phyloP scores from a whole-genome alignment of 2,329 filamentous ascomycete species.

The Tolypocladium ovalisporum region DNA sequence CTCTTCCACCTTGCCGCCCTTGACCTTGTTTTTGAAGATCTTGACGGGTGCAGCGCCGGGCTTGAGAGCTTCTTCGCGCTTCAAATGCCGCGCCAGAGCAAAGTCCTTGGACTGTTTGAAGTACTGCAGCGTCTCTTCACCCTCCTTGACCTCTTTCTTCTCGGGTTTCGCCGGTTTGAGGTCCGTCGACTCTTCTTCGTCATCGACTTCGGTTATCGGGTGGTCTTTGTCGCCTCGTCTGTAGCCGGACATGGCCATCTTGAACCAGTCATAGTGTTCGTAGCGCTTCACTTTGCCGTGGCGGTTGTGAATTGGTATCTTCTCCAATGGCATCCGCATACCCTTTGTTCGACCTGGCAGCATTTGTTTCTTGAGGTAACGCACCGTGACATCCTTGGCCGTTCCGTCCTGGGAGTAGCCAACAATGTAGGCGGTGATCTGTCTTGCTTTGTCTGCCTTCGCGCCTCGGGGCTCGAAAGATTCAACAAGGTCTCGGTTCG shows the following conservation, averaged over 20 bases:
- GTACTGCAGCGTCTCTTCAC: conserved; percentile 74
- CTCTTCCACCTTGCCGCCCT: conserved; percentile 60
- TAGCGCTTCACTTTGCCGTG: conserved; percentile 68
- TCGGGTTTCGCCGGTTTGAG: conserved; percentile 62
- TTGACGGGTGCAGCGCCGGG: conserved; percentile 59
- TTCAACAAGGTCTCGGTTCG: conserved; percentile 59
- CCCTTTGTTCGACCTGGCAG: conserved; percentile 88
- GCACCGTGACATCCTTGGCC: conserved; percentile 87
- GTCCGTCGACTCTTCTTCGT: conserved; percentile 68
- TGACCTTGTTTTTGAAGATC: conserved; percentile 63
- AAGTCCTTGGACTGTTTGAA: conserved; percentile 82
- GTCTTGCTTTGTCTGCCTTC: conserved; percentile 75
- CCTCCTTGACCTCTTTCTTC: conserved; percentile 62
- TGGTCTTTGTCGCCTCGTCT: conserved; percentile 32
- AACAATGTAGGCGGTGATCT: conserved; percentile 82
- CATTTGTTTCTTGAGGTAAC: conserved; percentile 73
- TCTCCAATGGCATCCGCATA: conserved; percentile 65
- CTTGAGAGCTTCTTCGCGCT: conserved; percentile 80
- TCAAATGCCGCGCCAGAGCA: conserved; percentile 74
- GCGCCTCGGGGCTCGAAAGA: conserved; percentile 73
- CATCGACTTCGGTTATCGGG: conserved; percentile 60
- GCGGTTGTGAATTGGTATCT: conserved; percentile 67
- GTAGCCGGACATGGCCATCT: conserved; percentile 66
- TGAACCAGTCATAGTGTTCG: conserved; percentile 83
- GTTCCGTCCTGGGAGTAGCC: conserved; percentile 76